Percentiles rank a stretch among this genome's conserved stretches.
Conservation (phyloP, 257 asterid species). For the Solanum etuberosum region DNA sequence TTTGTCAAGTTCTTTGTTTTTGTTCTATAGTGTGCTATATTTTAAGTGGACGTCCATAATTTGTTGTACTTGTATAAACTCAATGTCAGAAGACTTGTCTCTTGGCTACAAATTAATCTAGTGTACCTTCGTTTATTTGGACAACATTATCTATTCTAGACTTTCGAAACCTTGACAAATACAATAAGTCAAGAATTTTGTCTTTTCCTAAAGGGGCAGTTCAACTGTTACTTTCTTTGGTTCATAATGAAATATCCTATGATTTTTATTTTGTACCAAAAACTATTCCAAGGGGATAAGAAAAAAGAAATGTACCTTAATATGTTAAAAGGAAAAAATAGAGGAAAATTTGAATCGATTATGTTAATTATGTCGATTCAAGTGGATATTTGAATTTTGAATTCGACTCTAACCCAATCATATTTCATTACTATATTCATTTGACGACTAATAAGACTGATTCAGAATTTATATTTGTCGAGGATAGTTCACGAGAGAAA, state of each 20-base stretch:
- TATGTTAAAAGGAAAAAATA: no score
- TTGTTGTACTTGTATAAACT: background rate
- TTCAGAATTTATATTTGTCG: background rate
- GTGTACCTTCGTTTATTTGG: background rate
- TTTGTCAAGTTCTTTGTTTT: background rate
- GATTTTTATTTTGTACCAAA: background rate
- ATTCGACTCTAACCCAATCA: background rate
- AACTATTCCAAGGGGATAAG: background rate
- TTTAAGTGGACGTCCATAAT: background rate
- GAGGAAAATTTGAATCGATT: background rate
- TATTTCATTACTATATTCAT: background rate
- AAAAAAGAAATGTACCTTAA: background rate
- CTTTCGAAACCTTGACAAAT: background rate
- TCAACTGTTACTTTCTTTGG: background rate
- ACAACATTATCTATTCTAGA: background rate
- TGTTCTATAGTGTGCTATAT: background rate
- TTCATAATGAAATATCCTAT: background rate
- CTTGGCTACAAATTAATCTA: background rate
- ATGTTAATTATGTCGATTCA: background rate
- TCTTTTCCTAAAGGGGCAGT: background rate
- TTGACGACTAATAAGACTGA: background rate
- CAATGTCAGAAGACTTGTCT: background rate
- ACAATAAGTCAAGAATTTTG: background rate
- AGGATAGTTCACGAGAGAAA: background rate
- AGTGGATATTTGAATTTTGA: no score